These are phyloP conservation scores for Neophaeococcomyces mojaviensis DNA, from an alignment of 2,329 filamentous ascomycete species.

Conservation along the genomic window DNA sequence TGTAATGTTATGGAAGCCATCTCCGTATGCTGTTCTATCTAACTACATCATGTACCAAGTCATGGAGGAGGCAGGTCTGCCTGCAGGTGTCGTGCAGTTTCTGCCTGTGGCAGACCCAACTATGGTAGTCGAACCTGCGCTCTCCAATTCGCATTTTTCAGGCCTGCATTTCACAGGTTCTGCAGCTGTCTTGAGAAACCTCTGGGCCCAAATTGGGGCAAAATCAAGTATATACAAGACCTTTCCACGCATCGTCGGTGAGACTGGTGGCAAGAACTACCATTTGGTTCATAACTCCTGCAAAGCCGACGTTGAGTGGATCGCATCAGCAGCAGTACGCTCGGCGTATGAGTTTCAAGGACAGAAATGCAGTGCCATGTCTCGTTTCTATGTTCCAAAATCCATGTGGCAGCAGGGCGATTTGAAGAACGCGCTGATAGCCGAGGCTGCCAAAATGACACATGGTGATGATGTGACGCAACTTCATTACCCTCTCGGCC, in stretches of 20 bases:
- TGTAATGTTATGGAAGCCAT: constrained; percentile 96
- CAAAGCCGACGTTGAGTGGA: constrained; percentile 65
- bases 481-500: constrained; percentile 74
- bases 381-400: constrained; percentile 67
- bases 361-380: constrained; percentile 84
- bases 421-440: constrained; percentile 59
- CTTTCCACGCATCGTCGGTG: constrained; percentile 82
- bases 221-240: constrained; percentile 73
- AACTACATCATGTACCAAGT: constrained; percentile 90
- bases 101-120: constrained; percentile 73
- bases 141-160: constrained; percentile 72
- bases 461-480: constrained; percentile 59
- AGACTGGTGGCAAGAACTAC: constrained; percentile 85
- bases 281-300: constrained; percentile 66
- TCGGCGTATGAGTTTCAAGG: constrained; percentile 87
- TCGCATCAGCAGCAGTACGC: constrained; percentile 72
- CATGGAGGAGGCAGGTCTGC: constrained; percentile 81
- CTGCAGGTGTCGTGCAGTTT: constrained; percentile 85
- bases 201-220: constrained; percentile 78
- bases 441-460: constrained; percentile 63
- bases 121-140: constrained; percentile 69
- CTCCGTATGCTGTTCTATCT: constrained; percentile 76
- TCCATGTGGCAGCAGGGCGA: constrained; percentile 67
- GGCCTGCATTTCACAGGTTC: constrained; percentile 94
- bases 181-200: constrained; percentile 79